phyloP scores from a whole-genome alignment of 345 rosid genomes.

The Schrenkiella parvula region DNA sequence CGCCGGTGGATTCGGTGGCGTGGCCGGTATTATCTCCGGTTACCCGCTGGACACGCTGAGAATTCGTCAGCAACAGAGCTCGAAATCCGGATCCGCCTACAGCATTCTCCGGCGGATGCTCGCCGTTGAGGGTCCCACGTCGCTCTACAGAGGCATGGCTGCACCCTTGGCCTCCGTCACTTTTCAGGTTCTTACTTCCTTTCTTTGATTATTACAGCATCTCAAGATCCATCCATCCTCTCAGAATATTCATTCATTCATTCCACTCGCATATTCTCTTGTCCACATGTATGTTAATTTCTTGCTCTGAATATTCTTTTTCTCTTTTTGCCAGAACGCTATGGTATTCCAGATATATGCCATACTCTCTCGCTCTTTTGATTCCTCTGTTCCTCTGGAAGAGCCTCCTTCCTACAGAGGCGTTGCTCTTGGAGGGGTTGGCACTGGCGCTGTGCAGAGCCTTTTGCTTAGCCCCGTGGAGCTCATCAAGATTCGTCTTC shows the following conservation, averaged over 20 bases:
- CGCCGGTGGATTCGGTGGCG: slow-evolving; percentile 93
- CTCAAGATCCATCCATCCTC: neutral
- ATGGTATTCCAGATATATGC: slow-evolving; percentile 92
- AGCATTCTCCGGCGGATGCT: slow-evolving; percentile 56
- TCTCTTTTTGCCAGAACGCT: slow-evolving; percentile 61
- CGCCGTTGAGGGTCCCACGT: slow-evolving; percentile 59
- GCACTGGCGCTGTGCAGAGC: slow-evolving; percentile 84
- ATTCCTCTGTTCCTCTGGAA: slow-evolving; percentile 37
- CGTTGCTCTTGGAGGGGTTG: slow-evolving; percentile 78
- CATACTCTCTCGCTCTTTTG: slow-evolving; percentile 69
- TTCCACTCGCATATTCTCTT: neutral
- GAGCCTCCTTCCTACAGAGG: slow-evolving; percentile 85
- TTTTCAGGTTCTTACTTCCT: slow-evolving; percentile 54
- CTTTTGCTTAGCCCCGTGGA: slow-evolving; percentile 69
- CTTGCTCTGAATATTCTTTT: neutral
- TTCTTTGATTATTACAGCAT: neutral
- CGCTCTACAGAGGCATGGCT: slow-evolving; percentile 86
- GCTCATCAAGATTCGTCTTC: slow-evolving; percentile 84
- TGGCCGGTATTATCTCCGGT: slow-evolving; percentile 86
- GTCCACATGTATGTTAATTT: neutral
- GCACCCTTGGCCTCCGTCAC: slow-evolving; percentile 94
- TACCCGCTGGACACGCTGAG: slow-evolving; percentile 89
- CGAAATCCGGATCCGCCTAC: slow-evolving; percentile 70
- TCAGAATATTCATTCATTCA: neutral
- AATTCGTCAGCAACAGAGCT: slow-evolving; percentile 68